These are phyloP conservation scores for Thalia dealbata DNA, from an alignment of 176 grass and related monocot genomes.

Conservation along the genomic window DNA sequence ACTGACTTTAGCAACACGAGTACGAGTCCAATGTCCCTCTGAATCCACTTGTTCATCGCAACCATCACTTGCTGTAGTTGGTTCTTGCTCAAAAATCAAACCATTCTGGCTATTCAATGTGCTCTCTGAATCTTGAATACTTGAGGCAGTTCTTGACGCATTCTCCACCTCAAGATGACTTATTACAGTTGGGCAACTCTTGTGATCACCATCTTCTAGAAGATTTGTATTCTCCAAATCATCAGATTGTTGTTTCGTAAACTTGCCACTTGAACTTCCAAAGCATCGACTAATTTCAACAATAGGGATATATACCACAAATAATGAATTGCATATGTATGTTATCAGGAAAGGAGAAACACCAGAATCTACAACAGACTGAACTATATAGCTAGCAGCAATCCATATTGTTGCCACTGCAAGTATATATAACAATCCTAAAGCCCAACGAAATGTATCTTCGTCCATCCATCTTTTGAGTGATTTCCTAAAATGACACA, in stretches of 20 bases:
- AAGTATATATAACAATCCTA: constrained; percentile 82
- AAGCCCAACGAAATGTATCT: constrained; percentile 58
- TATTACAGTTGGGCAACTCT: constrained; percentile 2
- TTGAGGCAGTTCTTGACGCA: not conserved
- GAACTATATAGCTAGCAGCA: constrained; percentile 93
- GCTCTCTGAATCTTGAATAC: constrained; percentile 22
- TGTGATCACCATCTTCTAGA: constrained; percentile 38
- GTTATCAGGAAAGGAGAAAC: constrained; percentile 96
- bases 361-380: constrained; percentile 84
- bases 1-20: constrained; percentile 69
- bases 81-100: constrained; percentile 11
- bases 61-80: constrained; percentile 6
- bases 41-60: constrained; percentile 50
- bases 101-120: constrained; percentile 1
- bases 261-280: constrained; percentile 51
- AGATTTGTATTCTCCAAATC: constrained; percentile 89
- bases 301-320: constrained; percentile 83
- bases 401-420: constrained; percentile 88
- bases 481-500: constrained; percentile 2
- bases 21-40: constrained; percentile 82
- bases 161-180: not conserved
- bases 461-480: constrained; percentile 21
- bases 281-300: constrained; percentile 78
- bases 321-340: constrained; percentile 94
- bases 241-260: constrained; percentile 38